Percentiles rank a stretch among this genome's conserved stretches.
These are phyloP conservation scores for Plectosphaerella plurivora DNA, from an alignment of 2,329 filamentous ascomycete species.

Conservation along the genomic window DNA sequence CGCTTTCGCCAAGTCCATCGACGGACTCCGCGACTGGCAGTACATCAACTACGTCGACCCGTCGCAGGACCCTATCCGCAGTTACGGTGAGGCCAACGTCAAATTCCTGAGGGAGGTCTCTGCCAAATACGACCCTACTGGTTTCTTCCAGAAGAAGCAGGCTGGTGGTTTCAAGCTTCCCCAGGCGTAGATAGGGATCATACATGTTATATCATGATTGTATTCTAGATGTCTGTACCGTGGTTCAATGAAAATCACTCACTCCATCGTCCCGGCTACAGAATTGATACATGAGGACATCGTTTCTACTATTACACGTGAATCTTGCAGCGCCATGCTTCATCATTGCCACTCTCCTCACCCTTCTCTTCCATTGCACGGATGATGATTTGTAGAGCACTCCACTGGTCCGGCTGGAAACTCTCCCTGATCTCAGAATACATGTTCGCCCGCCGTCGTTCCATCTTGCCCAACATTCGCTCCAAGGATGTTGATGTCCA, in stretches of 20 bases:
- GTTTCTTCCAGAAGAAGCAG: slow-evolving; percentile 23
- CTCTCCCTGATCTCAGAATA: neutral
- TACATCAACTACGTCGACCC: slow-evolving; percentile 38
- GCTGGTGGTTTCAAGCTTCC: slow-evolving; percentile 15
- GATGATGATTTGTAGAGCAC: neutral
- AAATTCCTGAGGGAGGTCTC: slow-evolving; percentile 18
- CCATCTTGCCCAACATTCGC: neutral
- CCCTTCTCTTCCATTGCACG: neutral
- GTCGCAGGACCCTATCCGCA: slow-evolving; percentile 27
- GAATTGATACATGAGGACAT: too few relatives aligned
- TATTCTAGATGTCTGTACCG: too few relatives aligned
- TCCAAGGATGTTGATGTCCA: neutral
- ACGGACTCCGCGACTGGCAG: slow-evolving; percentile 30
- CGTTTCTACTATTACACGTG: too few relatives aligned
- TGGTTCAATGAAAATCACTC: too few relatives aligned
- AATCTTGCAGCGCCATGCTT: too few relatives aligned
- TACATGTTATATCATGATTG: too few relatives aligned
- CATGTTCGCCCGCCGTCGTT: neutral
- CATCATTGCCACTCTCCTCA: too few relatives aligned
- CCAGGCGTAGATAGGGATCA: too few relatives aligned
- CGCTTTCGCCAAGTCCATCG: slow-evolving; percentile 6
- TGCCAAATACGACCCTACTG: slow-evolving; percentile 24
- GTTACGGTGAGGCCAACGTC: slow-evolving; percentile 30
- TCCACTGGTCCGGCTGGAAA: neutral
- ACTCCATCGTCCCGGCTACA: too few relatives aligned